These are phyloP conservation scores for Plectosphaerella plurivora DNA, from an alignment of 2,329 filamentous ascomycete species.

Conservation along the genomic window DNA sequence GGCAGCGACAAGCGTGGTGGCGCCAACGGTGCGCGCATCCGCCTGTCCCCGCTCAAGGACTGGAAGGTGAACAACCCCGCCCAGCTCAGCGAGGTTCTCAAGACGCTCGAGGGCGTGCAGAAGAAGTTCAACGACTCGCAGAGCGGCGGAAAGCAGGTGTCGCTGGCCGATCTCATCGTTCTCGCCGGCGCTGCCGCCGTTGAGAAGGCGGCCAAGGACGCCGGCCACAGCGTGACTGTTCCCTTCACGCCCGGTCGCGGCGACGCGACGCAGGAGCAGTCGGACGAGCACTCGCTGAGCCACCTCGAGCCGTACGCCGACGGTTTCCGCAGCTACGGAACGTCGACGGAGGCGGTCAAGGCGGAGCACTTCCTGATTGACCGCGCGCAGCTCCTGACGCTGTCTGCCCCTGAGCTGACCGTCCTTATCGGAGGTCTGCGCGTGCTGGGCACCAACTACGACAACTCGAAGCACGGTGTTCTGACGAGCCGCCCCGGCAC, in stretches of 20 bases:
- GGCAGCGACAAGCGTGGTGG: slow-evolving; percentile 77
- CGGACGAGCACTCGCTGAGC: slow-evolving; percentile 58
- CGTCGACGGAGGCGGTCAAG: slow-evolving; percentile 53
- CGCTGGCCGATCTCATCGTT: slow-evolving; percentile 72
- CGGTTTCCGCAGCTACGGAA: slow-evolving; percentile 76
- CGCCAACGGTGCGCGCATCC: slow-evolving; percentile 75
- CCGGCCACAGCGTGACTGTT: slow-evolving; percentile 47
- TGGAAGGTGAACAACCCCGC: slow-evolving; percentile 73
- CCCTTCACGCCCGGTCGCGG: slow-evolving; percentile 70
- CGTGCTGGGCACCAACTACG: slow-evolving; percentile 64
- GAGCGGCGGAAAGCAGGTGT: slow-evolving; percentile 63
- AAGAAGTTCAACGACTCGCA: slow-evolving; percentile 59
- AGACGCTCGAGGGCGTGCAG: slow-evolving; percentile 60
- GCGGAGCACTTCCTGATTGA: slow-evolving; percentile 70
- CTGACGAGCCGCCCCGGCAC: slow-evolving; percentile 64
- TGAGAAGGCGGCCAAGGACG: slow-evolving; percentile 62
- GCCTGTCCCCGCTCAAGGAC: slow-evolving; percentile 64
- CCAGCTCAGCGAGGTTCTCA: slow-evolving; percentile 58
- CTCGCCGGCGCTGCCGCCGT: slow-evolving; percentile 65
- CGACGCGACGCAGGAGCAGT: slow-evolving; percentile 69
- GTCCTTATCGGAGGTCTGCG: slow-evolving; percentile 71
- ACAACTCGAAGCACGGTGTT: slow-evolving; percentile 63
- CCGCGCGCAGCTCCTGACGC: slow-evolving; percentile 64
- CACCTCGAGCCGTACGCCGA: slow-evolving; percentile 66
- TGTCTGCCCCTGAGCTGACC: slow-evolving; percentile 67